These are phyloP conservation scores for Sistotremastrum suecicum DNA, from an alignment of 768 basidiomycete genomes.

Conservation along the genomic window DNA sequence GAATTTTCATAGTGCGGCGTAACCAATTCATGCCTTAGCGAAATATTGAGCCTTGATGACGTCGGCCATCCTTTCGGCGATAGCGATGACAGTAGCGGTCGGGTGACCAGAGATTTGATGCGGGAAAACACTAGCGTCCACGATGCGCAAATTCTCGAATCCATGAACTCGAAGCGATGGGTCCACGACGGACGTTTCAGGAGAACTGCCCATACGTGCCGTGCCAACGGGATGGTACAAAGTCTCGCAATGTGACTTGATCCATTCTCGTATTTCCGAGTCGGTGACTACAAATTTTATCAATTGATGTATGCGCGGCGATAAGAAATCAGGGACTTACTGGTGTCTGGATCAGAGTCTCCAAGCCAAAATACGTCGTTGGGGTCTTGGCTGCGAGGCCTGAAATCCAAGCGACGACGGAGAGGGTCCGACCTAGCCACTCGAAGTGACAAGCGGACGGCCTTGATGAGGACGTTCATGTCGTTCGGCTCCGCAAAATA, in stretches of 20 bases:
- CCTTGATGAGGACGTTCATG: conserved; percentile 24
- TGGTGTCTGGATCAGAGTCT: conserved; percentile 16
- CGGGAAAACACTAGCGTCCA: conserved; percentile 32
- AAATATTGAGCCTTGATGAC: conserved; percentile 7
- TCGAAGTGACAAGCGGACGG: conserved; percentile 21
- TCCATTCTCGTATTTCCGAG: conserved; percentile 18
- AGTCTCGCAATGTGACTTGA: conserved; percentile 23
- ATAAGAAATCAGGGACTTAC: conserved; percentile 20
- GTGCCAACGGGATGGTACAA: conserved; percentile 31
- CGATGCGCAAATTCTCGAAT: conserved; percentile 26
- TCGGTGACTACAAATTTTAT: conserved; percentile 11
- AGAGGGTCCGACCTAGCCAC: conserved; percentile 26
- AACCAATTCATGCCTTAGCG: too few species aligned
- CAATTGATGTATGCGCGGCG: background rate
- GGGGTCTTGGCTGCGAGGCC: background rate
- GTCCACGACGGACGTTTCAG: conserved; percentile 25
- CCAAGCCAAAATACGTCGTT: conserved; percentile 12
- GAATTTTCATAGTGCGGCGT: too few species aligned
- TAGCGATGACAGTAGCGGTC: conserved; percentile 10
- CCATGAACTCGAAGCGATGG: conserved; percentile 29
- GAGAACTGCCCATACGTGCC: conserved; percentile 21
- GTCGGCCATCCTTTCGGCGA: conserved; percentile 12
- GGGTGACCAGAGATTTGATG: conserved; percentile 30
- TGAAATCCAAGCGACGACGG: conserved; percentile 15
- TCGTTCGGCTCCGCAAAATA: conserved; percentile 30